Conservation (phyloP, 2,329 filamentous ascomycete genomes). For the Beauveria asiatica region DNA sequence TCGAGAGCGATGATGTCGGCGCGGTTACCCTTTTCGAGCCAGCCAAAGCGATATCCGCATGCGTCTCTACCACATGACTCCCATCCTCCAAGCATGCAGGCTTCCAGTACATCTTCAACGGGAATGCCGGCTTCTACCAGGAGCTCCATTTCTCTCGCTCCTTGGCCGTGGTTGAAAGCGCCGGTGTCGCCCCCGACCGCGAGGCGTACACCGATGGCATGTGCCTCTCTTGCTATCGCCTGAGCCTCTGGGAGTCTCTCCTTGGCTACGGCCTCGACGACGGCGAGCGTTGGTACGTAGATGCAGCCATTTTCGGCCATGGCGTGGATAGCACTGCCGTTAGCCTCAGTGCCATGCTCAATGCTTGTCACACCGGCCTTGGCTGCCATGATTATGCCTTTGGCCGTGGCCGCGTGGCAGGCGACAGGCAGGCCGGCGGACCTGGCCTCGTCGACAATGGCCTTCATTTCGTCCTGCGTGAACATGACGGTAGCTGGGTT, state of each 20-base stretch:
- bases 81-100: constrained; percentile 45
- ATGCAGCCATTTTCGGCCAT: constrained; percentile 38
- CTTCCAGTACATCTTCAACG: constrained; percentile 39
- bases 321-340: constrained; percentile 31
- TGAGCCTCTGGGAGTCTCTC: constrained; percentile 24
- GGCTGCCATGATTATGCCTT: constrained; percentile 36
- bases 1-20: constrained; percentile 45
- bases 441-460: constrained; percentile 38
- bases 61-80: constrained; percentile 44
- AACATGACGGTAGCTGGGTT: constrained; percentile 38
- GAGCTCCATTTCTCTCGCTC: constrained; percentile 45
- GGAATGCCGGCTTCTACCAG: constrained; percentile 42
- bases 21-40: constrained; percentile 37
- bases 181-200: constrained; percentile 48
- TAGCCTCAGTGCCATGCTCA: constrained; percentile 35
- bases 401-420: constrained; percentile 33
- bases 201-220: constrained; percentile 38
- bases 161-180: constrained; percentile 43
- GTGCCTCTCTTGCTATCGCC: constrained; percentile 33
- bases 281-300: constrained; percentile 44
- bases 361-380: constrained; percentile 37
- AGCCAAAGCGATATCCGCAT: constrained; percentile 44
- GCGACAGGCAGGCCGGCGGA: constrained; percentile 33
- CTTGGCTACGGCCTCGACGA: constrained; percentile 28
- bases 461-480: constrained; percentile 39